Conservation (phyloP, 352 stramenopile genomes). For the Globisporangium paroecandrum region DNA sequence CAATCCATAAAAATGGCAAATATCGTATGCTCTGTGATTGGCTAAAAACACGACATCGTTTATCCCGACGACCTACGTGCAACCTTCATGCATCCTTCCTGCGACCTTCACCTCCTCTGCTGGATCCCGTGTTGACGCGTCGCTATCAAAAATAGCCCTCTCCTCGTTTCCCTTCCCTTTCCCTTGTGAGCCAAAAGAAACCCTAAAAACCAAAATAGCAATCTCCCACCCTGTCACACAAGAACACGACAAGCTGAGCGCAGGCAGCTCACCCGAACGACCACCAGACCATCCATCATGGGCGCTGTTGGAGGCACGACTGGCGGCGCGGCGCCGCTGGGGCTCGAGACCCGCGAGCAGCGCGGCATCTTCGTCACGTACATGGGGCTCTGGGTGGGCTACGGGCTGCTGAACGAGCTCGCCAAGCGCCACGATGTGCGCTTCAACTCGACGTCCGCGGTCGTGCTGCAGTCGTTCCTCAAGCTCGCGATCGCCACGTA, state of each 20-base stretch:
- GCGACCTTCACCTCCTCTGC: neutral
- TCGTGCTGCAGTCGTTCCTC: constrained; percentile 72
- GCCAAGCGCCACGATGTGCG: constrained; percentile 59
- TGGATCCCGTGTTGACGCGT: neutral
- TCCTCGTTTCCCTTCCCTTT: neutral
- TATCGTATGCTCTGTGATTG: neutral
- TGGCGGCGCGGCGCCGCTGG: constrained; percentile 35
- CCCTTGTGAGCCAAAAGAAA: neutral
- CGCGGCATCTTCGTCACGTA: constrained; percentile 76
- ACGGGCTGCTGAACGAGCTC: constrained; percentile 76
- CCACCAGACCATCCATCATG: neutral
- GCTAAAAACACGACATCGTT: neutral
- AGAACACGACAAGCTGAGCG: neutral
- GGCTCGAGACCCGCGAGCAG: constrained; percentile 70
- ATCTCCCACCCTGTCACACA: neutral
- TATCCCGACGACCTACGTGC: neutral
- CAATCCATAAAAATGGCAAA: neutral
- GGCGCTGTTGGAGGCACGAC: neutral
- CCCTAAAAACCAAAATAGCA: neutral
- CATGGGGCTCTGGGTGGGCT: constrained; percentile 75
- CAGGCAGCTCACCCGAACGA: neutral
- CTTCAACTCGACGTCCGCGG: constrained; percentile 74
- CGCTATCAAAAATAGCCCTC: neutral
- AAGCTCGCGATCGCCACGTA: constrained; percentile 66
- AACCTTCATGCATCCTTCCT: neutral